Conservation (phyloP, 2,329 filamentous ascomycete species). For the Samsoniella hepiali region DNA sequence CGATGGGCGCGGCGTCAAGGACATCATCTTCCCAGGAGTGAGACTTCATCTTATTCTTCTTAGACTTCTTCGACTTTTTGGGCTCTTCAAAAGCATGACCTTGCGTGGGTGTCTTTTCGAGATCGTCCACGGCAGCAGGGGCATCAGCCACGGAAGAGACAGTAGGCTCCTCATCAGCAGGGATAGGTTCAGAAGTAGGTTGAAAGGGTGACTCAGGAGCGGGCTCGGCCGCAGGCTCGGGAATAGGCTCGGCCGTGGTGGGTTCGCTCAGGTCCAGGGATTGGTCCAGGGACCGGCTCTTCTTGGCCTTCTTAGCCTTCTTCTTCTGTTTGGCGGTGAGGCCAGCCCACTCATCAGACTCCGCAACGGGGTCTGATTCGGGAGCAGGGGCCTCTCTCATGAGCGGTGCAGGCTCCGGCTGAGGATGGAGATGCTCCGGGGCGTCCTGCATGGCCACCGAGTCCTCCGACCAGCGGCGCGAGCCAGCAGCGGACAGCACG, state of each 20-base stretch:
- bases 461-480: constrained; percentile 23
- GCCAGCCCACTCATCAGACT: constrained; percentile 15
- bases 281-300: constrained; percentile 19
- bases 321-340: constrained; percentile 26
- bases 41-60: constrained; percentile 25
- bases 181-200: background rate
- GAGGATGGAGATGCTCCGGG: constrained; percentile 10
- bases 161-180: constrained; percentile 5
- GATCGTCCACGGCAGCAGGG: background rate
- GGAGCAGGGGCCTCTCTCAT: background rate
- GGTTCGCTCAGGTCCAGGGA: constrained; percentile 6
- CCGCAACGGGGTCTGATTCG: constrained; percentile 11
- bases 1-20: background rate
- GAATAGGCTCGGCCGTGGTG: background rate
- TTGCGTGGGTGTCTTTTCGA: constrained; percentile 1
- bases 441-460: constrained; percentile 14
- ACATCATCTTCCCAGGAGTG: constrained; percentile 14
- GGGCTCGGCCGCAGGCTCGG: background rate
- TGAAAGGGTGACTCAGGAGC: background rate
- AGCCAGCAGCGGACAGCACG: constrained; percentile 16
- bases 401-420: constrained; percentile 16
- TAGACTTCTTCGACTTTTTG: constrained; percentile 24
- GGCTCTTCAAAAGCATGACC: constrained; percentile 8
- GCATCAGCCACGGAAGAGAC: background rate
- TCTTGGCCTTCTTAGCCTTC: constrained; percentile 27